Conservation (phyloP, 345 rosid species). For the Aurinia saxatilis region DNA sequence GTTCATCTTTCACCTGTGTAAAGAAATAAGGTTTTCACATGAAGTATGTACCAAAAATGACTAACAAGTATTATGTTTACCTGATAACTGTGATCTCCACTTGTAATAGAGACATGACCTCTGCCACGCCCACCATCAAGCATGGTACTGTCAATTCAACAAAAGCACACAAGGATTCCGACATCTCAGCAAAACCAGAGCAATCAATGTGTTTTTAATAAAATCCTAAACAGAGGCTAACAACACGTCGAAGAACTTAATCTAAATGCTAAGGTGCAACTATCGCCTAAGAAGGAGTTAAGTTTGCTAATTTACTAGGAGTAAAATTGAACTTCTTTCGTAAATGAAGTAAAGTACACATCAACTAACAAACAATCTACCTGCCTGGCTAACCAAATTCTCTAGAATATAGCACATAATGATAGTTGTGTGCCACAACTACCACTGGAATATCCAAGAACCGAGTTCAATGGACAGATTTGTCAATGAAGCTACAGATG, state of each 20-base stretch:
- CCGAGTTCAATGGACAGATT: background rate
- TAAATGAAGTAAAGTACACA: no score
- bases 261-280: background rate
- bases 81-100: constrained; percentile 40
- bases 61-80: constrained; percentile 28
- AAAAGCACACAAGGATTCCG: background rate
- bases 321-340: no score
- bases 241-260: background rate
- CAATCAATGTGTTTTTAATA: background rate
- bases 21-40: background rate
- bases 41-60: background rate
- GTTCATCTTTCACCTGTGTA: constrained; percentile 50
- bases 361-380: background rate
- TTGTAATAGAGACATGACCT: constrained; percentile 47
- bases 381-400: background rate
- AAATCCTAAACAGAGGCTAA: background rate
- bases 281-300: background rate
- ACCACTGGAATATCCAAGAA: background rate
- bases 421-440: background rate
- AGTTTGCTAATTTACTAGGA: background rate
- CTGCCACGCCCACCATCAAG: constrained; percentile 32
- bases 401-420: background rate
- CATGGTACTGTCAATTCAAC: constrained; percentile 36
- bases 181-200: background rate
- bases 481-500: background rate